Conservation (phyloP, 2,329 filamentous ascomycete species). For the Lasiodiplodia citricola region DNA sequence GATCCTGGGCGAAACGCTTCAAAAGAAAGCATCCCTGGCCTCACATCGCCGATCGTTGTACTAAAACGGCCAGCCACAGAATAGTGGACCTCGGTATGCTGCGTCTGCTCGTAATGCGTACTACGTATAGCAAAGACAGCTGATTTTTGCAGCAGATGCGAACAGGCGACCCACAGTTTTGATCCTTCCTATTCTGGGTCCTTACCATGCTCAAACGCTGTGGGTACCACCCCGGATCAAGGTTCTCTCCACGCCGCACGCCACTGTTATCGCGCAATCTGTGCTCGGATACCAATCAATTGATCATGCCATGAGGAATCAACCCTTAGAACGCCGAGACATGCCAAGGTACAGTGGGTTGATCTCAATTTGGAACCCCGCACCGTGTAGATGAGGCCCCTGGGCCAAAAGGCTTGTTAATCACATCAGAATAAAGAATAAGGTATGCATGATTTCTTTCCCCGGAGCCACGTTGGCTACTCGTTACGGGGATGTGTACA, state of each 20-base stretch:
- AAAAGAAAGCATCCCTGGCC: slow-evolving; percentile 1
- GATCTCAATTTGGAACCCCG: too few species aligned
- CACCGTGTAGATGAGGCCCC: too few species aligned
- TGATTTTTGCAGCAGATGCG: neutral
- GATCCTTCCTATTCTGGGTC: neutral
- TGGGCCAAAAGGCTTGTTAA: too few species aligned
- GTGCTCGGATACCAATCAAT: too few species aligned
- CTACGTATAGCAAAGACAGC: neutral
- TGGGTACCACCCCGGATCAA: neutral
- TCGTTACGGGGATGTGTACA: neutral
- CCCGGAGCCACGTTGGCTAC: too few species aligned
- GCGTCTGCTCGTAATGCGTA: neutral
- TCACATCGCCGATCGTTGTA: neutral
- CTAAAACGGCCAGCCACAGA: neutral
- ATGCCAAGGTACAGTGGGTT: too few species aligned
- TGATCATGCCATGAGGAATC: too few species aligned
- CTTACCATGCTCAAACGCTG: neutral
- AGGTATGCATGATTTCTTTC: too few species aligned
- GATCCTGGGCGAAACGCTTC: neutral
- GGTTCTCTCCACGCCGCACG: too few species aligned
- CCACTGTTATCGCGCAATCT: too few species aligned
- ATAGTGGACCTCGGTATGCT: neutral
- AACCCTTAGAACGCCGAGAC: too few species aligned
- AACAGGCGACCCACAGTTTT: neutral
- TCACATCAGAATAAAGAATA: too few species aligned